A percentile compares a stretch with the other conserved stretches of the same genome.
phyloP scores from a whole-genome alignment of 177 flowering plant genomes.

The Vitis hybrid region DNA sequence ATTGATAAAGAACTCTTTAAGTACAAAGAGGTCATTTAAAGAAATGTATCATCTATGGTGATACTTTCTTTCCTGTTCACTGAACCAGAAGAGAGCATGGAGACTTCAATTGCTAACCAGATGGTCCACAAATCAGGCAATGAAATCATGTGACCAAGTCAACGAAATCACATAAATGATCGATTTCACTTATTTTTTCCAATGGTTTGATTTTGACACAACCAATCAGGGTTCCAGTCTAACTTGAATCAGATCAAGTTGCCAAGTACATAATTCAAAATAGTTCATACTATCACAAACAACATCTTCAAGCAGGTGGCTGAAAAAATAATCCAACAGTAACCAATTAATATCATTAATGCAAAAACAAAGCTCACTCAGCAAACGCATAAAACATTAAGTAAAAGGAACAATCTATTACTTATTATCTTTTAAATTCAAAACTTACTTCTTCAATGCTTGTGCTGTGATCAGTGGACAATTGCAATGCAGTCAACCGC shows the following conservation, averaged over 20 bases:
- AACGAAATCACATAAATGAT: too few relatives aligned
- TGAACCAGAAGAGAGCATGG: too few relatives aligned
- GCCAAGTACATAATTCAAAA: background rate
- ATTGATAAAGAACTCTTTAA: too few relatives aligned
- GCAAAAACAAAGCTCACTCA: background rate
- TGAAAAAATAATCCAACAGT: background rate
- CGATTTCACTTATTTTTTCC: too few relatives aligned
- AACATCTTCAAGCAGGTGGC: background rate
- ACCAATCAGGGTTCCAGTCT: background rate
- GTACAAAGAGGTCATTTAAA: too few relatives aligned
- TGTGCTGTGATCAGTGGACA: constrained; percentile 96
- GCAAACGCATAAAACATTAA: background rate
- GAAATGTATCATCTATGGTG: too few relatives aligned
- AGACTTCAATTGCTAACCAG: too few relatives aligned
- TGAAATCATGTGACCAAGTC: too few relatives aligned
- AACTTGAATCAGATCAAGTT: background rate
- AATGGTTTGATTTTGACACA: too few relatives aligned
- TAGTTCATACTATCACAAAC: background rate
- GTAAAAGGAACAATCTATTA: background rate
- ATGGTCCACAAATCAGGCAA: too few relatives aligned
- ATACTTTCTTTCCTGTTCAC: too few relatives aligned
- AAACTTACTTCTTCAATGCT: constrained; percentile 91
- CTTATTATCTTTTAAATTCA: background rate
- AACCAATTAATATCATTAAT: background rate
- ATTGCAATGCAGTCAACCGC: constrained; percentile 82